Evolutionary conservation across 495 filamentous ascomycete genomes (phyloP), one percentile per base, ranked within the genome.

Genomic region (Aspergillus bertholletiae): DNA sequence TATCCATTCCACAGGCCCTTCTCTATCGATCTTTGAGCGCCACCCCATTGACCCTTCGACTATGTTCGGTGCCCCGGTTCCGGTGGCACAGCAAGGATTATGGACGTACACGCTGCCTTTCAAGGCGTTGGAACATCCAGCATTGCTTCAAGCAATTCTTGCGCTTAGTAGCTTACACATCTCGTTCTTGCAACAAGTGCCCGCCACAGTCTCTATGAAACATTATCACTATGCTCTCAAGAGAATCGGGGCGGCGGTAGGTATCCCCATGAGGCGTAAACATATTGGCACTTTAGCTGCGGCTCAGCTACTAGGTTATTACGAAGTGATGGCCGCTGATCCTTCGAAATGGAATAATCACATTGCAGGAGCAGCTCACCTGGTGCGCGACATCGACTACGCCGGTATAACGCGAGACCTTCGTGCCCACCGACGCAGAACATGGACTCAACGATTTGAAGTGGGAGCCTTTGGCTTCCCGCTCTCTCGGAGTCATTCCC

Each of bases 321-420:
- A 96, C 63, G 94, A 97, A 66, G 89, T 96, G 20, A 92, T 92
- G 82, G 87, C 88, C 41, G 94, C 92, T 15, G 94, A 98, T 60
- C 94, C 97, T 62, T 82, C 88, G 47, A 96, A 96, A 69, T 98
- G 94, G 94, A 92, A 89, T 60, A 92, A 84, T 51, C 94, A 98
- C 65, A 77, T 97, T 55, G 82, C 87, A 34, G 94, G 94, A 9
- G 87, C 92, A 12, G 85, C 86, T 43, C 86, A 93, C 51, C 78
- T 98, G 20, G 72, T 97, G 28, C 83, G 82, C 53, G 93, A 97
- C 59, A 86, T 94, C 41, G 88, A 95, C 54, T 92, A 87, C 51
- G 76, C 80, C 3, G 77, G 80, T 3, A 85, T 91, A 67, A 87
- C 88, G 3, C 83, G 83, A 48, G 83, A 88, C 49, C 81, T 94